phyloP scores from a whole-genome alignment of 805 yeast genomes.

The Candida glaebosa region DNA sequence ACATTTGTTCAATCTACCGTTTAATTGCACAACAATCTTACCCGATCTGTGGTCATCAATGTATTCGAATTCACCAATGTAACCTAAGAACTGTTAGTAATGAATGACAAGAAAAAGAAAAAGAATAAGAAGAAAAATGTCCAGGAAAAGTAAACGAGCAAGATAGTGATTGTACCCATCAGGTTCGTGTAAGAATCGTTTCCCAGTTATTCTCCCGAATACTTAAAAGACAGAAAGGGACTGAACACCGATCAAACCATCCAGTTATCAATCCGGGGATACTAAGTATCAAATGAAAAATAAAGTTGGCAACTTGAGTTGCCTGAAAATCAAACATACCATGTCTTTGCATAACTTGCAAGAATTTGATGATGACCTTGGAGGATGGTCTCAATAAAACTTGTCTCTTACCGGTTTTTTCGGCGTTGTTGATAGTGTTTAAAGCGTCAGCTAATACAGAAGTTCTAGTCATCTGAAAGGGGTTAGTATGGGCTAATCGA shows the following conservation, averaged over 20 bases:
- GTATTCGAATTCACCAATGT: slow-evolving; percentile 98
- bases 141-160: slow-evolving; percentile 67
- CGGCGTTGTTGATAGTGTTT: slow-evolving; percentile 97
- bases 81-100: slow-evolving; percentile 43
- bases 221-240: slow-evolving; percentile 97
- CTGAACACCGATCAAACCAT: slow-evolving; percentile 82
- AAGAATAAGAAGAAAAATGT: slow-evolving; percentile 31
- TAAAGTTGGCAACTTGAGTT: neutral
- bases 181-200: slow-evolving; percentile 66
- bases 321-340: slow-evolving; percentile 24
- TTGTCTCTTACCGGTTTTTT: slow-evolving; percentile 99
- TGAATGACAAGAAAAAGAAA: neutral
- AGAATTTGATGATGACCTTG: slow-evolving; percentile 95
- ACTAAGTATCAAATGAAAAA: neutral
- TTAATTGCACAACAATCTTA: slow-evolving; percentile 92
- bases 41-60: slow-evolving; percentile 99
- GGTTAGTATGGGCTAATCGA: slow-evolving; percentile 12
- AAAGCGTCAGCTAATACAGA: slow-evolving; percentile 98
- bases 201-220: slow-evolving; percentile 78
- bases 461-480: slow-evolving; percentile 81
- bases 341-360: slow-evolving; percentile 95
- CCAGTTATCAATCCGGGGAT: slow-evolving; percentile 96
- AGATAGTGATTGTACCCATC: slow-evolving; percentile 27
- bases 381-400: slow-evolving; percentile 97
- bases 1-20: slow-evolving; percentile 98